Evolutionary conservation across 768 basidiomycete species (phyloP).

Genomic region (Boletus sensibilis): DNA sequence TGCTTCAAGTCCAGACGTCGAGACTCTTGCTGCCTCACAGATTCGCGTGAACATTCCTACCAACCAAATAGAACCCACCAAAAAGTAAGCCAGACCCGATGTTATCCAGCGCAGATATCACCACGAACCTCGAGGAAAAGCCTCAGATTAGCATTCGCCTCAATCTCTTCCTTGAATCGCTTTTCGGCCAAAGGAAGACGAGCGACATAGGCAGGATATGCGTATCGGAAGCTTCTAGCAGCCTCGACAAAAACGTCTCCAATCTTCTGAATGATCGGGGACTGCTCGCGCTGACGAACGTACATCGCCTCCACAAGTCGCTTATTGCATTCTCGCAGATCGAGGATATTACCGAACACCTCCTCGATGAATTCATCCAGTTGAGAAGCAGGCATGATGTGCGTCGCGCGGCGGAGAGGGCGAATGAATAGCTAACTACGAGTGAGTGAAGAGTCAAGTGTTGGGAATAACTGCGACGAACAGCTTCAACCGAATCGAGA

Average conservation of each 20-base stretch:
- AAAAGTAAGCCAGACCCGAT: not conserved
- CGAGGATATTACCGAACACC: conserved; percentile 86
- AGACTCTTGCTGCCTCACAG: conserved; percentile 51
- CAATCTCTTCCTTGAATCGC: conserved; percentile 81
- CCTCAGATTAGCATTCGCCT: conserved; percentile 76
- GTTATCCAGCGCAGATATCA: not conserved
- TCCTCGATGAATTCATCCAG: conserved; percentile 86
- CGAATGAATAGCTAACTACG: conserved; percentile 51
- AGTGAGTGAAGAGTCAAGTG: conserved; percentile 34
- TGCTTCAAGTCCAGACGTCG: conserved; percentile 62
- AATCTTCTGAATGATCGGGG: conserved; percentile 76
- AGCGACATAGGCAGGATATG: conserved; percentile 84
- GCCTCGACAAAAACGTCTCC: conserved; percentile 88
- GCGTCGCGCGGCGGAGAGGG: conserved; percentile 50
- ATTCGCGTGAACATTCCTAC: conserved; percentile 40
- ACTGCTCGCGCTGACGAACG: conserved; percentile 81
- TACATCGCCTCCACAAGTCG: conserved; percentile 83
- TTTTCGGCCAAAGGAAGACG: conserved; percentile 85
- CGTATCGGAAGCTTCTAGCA: conserved; percentile 82
- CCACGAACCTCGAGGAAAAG: conserved; percentile 76
- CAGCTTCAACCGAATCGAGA: conserved; percentile 76
- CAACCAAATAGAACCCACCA: not conserved
- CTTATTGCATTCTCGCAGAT: conserved; percentile 81
- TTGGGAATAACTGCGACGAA: conserved; percentile 32
- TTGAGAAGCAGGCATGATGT: conserved; percentile 55